Percentiles rank a stretch among this genome's conserved stretches.
Evolutionary conservation across 2,329 filamentous ascomycete genomes (phyloP).

Genomic region (Alternaria angustiovoidea): DNA sequence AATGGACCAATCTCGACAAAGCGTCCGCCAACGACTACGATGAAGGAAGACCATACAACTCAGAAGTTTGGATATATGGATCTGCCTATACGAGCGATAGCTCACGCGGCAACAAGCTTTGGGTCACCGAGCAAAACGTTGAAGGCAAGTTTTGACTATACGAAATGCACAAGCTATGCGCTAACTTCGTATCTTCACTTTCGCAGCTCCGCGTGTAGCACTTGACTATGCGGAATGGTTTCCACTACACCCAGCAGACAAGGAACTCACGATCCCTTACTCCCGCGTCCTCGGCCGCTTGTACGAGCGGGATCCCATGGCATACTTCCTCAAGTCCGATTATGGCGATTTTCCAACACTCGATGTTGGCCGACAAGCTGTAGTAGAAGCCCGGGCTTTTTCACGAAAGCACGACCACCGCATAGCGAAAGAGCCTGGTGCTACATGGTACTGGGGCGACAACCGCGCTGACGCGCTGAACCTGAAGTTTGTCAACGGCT

Average conservation of each 20-base stretch:
- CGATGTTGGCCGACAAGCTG: slow-evolving; percentile 56
- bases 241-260: slow-evolving; percentile 53
- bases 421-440: slow-evolving; percentile 48
- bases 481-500: slow-evolving; percentile 62
- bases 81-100: slow-evolving; percentile 56
- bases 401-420: slow-evolving; percentile 58
- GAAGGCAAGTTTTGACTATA: background rate
- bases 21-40: slow-evolving; percentile 57
- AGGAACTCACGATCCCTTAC: slow-evolving; percentile 58
- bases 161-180: no score
- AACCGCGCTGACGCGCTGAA: slow-evolving; percentile 64
- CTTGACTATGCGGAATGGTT: slow-evolving; percentile 62
- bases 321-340: slow-evolving; percentile 53
- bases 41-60: slow-evolving; percentile 57
- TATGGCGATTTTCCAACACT: slow-evolving; percentile 32
- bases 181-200: no score
- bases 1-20: slow-evolving; percentile 58
- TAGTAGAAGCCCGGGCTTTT: slow-evolving; percentile 58
- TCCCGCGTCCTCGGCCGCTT: slow-evolving; percentile 63
- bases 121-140: slow-evolving; percentile 21
- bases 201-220: slow-evolving; percentile 23
- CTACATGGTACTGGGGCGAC: slow-evolving; percentile 67
- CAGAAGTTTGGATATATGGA: slow-evolving; percentile 59
- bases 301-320: slow-evolving; percentile 60
- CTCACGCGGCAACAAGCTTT: slow-evolving; percentile 40